A percentile compares a stretch with the other conserved stretches of the same genome.
Evolutionary conservation across 2,329 filamentous ascomycete species (phyloP).

Genomic region (Pestalotiopsis sp.): DNA sequence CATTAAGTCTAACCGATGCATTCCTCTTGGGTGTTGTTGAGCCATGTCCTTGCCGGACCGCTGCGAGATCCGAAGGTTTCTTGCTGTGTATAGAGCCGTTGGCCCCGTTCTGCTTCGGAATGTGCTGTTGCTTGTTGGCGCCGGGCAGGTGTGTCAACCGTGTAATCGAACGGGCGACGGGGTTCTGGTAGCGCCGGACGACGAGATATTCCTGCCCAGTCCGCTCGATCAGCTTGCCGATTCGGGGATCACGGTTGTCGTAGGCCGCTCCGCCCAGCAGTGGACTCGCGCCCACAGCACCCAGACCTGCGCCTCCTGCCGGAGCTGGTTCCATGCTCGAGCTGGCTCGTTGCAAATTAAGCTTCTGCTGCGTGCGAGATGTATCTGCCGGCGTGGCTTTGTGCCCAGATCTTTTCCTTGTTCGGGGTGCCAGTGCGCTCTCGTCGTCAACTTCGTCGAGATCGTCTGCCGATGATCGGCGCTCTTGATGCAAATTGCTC

Average conservation of each 20-base stretch:
- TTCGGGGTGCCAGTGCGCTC: constrained; percentile 50
- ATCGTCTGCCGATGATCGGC: constrained; percentile 32
- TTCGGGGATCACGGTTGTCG: constrained; percentile 63
- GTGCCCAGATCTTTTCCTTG: constrained; percentile 39
- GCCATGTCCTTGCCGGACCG: constrained; percentile 37
- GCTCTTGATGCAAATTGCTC: constrained; percentile 35
- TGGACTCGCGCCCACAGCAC: constrained; percentile 45
- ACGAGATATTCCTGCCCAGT: constrained; percentile 76
- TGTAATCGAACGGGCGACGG: constrained; percentile 64
- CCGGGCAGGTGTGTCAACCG: constrained; percentile 57
- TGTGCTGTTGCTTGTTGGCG: constrained; percentile 51
- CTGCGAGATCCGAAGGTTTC: constrained; percentile 26
- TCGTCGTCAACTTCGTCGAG: constrained; percentile 41
- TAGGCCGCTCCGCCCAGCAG: constrained; percentile 57
- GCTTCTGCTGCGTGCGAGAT: constrained; percentile 74
- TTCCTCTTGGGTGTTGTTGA: constrained; percentile 38
- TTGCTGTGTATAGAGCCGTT: constrained; percentile 35
- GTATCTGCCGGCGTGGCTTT: constrained; percentile 51
- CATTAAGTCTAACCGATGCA: constrained; percentile 40
- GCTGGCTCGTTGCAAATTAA: constrained; percentile 74
- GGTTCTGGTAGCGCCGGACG: constrained; percentile 72
- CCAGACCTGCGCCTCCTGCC: constrained; percentile 36
- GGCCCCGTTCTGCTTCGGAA: constrained; percentile 39
- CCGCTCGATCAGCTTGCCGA: constrained; percentile 67
- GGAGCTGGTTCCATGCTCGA: constrained; percentile 70